Evolutionary conservation across 352 stramenopile genomes (phyloP).

Genomic region (Aphanomyces euteiches): DNA sequence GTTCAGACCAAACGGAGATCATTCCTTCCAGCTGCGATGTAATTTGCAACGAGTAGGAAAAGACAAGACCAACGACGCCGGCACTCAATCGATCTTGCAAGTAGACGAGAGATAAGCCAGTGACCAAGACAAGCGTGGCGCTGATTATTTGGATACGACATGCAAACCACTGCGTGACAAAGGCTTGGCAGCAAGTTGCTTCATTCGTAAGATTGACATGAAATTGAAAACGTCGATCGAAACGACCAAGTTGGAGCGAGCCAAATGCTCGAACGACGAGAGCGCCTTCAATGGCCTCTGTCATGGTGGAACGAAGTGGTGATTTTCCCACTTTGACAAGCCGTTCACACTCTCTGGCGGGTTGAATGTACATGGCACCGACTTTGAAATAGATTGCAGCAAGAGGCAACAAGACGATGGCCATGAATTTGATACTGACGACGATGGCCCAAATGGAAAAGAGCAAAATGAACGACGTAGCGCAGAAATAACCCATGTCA

Average conservation of each 20-base stretch:
- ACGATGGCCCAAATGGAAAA: constrained; percentile 79
- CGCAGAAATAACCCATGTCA: constrained; percentile 52
- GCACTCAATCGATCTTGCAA: constrained; percentile 47
- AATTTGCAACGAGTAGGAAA: constrained; percentile 89
- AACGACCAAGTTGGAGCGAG: constrained; percentile 12
- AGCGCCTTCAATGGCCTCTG: constrained; percentile 49
- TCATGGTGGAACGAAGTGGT: constrained; percentile 48
- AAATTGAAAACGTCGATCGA: constrained; percentile 26
- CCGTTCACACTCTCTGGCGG: constrained; percentile 50
- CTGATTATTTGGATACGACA: constrained; percentile 45
- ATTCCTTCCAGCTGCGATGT: constrained; percentile 82
- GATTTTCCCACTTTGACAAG: constrained; percentile 45
- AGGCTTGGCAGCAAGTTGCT: constrained; percentile 35
- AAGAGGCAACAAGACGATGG: constrained; percentile 77
- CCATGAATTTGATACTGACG: constrained; percentile 72
- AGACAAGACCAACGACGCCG: constrained; percentile 82
- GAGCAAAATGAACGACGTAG: constrained; percentile 65
- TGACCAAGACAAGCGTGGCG: constrained; percentile 35
- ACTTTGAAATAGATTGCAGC: constrained; percentile 69
- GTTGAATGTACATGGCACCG: constrained; percentile 42
- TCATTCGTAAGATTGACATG: constrained; percentile 36
- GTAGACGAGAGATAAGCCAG: neutral
- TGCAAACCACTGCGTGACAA: constrained; percentile 40
- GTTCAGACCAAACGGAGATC: constrained; percentile 77
- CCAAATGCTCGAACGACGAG: constrained; percentile 38